Conservation (phyloP, 371 early-diverging fungal species). For the Mortierella sp. region DNA sequence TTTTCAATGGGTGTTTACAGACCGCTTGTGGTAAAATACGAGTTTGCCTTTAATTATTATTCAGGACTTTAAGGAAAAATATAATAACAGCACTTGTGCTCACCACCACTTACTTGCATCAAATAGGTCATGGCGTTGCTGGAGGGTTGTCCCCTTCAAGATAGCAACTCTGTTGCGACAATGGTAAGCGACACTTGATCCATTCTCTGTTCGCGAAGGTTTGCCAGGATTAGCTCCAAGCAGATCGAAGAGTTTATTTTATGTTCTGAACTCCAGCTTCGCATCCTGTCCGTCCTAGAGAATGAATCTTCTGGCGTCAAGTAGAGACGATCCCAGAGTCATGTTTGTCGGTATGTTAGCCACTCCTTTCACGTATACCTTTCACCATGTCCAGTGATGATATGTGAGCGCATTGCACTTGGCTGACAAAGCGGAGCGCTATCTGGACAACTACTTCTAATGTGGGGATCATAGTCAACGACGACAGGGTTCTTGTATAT, state of each 20-base stretch:
- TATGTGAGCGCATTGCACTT: no score
- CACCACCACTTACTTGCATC: neutral
- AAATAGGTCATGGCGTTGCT: conserved; percentile 48
- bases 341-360: conserved; percentile 35
- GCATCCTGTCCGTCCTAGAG: conserved; percentile 21
- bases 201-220: neutral
- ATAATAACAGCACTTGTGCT: neutral
- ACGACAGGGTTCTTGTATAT: conserved; percentile 27
- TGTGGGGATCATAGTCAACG: conserved; percentile 20
- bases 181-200: conserved; percentile 27
- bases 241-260: neutral
- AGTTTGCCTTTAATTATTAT: neutral
- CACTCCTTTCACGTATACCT: neutral
- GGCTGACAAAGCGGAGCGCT: neutral
- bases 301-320: conserved; percentile 47
- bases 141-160: conserved; percentile 40
- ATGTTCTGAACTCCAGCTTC: neutral
- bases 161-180: conserved; percentile 10
- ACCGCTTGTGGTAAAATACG: conserved; percentile 41
- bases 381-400: no score
- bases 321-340: conserved; percentile 45
- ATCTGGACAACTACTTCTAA: neutral
- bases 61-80: no score
- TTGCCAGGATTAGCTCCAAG: no score
- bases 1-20: conserved; percentile 39